These are phyloP conservation scores for Hirsutella rhossiliensis DNA, from an alignment of 2,329 filamentous ascomycete species.

Conservation along the genomic window DNA sequence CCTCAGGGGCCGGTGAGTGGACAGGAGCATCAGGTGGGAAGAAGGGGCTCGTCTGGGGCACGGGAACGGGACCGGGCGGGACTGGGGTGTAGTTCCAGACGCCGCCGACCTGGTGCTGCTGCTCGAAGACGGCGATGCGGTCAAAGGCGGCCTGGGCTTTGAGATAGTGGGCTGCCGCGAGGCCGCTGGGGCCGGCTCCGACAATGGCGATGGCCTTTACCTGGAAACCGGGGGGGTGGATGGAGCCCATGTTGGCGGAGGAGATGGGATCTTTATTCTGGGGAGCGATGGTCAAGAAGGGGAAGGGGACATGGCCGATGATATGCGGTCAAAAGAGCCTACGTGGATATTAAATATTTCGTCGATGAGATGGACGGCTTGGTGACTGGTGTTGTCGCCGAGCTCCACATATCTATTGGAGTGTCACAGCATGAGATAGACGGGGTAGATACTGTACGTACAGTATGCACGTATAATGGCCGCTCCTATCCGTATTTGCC, in stretches of 20 bases:
- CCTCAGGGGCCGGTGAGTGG: conserved; percentile 22
- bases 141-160: conserved; percentile 55
- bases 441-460: too few species aligned
- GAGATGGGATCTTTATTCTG: neutral
- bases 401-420: too few species aligned
- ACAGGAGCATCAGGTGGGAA: conserved; percentile 52
- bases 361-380: too few species aligned
- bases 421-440: too few species aligned
- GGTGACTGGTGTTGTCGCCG: too few species aligned
- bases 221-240: conserved; percentile 22
- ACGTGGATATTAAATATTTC: too few species aligned
- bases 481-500: too few species aligned
- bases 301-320: too few species aligned
- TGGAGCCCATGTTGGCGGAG: neutral
- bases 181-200: conserved; percentile 69
- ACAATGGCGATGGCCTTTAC: conserved; percentile 62
- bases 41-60: conserved; percentile 60
- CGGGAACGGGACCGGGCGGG: conserved; percentile 31
- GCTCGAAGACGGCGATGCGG: conserved; percentile 68
- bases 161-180: conserved; percentile 72
- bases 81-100: conserved; percentile 69
- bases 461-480: too few species aligned
- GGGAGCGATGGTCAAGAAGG: too few species aligned
- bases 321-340: too few species aligned
- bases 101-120: conserved; percentile 64